These are phyloP conservation scores for Oxytropis ochrocephala DNA, from an alignment of 306 rosid species.

Conservation along the genomic window DNA sequence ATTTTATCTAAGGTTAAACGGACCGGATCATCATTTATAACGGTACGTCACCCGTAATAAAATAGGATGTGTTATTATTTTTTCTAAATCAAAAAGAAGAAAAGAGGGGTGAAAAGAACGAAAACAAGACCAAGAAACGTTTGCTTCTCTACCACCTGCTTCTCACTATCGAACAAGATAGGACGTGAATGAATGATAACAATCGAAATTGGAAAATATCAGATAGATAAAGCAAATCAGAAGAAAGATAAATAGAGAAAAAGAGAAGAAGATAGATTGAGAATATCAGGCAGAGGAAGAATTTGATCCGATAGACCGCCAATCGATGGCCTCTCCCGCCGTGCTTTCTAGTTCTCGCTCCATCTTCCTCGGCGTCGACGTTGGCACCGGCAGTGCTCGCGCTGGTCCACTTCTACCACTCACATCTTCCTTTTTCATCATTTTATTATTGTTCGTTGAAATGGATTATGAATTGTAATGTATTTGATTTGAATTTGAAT, in stretches of 20 bases:
- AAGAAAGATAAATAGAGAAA: not conserved
- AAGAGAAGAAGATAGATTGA: not conserved
- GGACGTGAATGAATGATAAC: not conserved
- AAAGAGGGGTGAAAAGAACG: no score
- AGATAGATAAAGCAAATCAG: not conserved
- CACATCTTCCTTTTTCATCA: not conserved
- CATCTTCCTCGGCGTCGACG: constrained; percentile 85
- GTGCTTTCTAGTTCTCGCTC: constrained; percentile 31
- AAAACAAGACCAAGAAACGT: no score
- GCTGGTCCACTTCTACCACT: constrained; percentile 51
- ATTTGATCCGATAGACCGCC: constrained; percentile 26
- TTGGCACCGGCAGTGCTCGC: constrained; percentile 94
- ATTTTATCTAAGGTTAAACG: not conserved
- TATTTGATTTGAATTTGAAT: not conserved
- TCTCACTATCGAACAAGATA: no score
- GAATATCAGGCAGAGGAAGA: constrained; percentile 30
- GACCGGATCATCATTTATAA: not conserved
- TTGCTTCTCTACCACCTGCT: no score
- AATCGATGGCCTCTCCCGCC: constrained; percentile 37
- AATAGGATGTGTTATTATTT: no score
- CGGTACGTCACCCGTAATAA: not conserved
- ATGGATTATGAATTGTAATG: not conserved
- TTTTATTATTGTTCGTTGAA: not conserved
- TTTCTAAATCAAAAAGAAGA: no score
- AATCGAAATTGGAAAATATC: not conserved